Percentiles rank a stretch among this genome's conserved stretches.
Conservation (phyloP, 1,284 basidiomycete species). For the Sanghuangporus sanghuang region DNA sequence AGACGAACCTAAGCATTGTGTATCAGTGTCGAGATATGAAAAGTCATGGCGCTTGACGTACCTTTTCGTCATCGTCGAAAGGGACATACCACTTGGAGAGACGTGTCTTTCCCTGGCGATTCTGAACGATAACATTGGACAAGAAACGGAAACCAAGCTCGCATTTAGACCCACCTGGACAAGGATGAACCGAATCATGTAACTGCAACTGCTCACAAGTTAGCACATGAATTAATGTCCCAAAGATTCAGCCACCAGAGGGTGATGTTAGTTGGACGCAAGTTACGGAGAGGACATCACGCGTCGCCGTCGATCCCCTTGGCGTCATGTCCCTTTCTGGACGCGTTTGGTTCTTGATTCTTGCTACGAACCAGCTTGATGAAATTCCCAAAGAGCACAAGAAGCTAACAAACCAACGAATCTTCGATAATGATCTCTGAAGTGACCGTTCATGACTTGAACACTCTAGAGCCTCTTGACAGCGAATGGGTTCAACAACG, state of each 20-base stretch:
- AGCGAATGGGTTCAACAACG: constrained; percentile 53
- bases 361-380: neutral
- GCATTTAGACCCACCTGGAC: constrained; percentile 59
- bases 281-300: neutral
- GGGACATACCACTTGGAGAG: constrained; percentile 97
- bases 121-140: constrained; percentile 42
- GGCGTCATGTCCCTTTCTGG: constrained; percentile 1
- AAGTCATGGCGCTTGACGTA: constrained; percentile 5
- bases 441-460: constrained; percentile 1
- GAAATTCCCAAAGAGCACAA: neutral
- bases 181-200: constrained; percentile 91
- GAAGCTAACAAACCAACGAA: neutral
- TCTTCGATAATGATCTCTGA: neutral
- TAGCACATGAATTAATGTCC: neutral
- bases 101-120: constrained; percentile 96
- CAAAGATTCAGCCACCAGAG: neutral
- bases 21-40: neutral
- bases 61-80: constrained; percentile 95
- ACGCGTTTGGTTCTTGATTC: neutral
- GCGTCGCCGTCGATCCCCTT: neutral
- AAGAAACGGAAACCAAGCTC: neutral
- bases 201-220: neutral
- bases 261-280: neutral
- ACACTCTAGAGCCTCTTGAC: constrained; percentile 52
- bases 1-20: constrained; percentile 64